These are phyloP conservation scores for Fusarium clavum DNA, from an alignment of 2,329 filamentous ascomycete species.

Conservation along the genomic window DNA sequence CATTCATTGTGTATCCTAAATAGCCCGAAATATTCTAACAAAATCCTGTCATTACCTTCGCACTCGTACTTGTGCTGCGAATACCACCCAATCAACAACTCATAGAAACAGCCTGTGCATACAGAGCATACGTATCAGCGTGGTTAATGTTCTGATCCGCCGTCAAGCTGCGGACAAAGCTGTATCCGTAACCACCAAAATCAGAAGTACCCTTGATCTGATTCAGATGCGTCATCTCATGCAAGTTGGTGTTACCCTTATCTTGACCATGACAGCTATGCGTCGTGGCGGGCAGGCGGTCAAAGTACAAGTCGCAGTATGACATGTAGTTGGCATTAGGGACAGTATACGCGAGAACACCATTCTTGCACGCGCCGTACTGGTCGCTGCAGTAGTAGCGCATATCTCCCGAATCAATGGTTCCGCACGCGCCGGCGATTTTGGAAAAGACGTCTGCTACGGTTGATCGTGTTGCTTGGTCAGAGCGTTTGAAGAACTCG, in stretches of 20 bases:
- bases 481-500: slow-evolving; percentile 73
- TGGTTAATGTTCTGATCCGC: slow-evolving; percentile 67
- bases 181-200: slow-evolving; percentile 66
- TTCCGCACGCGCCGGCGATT: slow-evolving; percentile 68
- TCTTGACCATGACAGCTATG: slow-evolving; percentile 71
- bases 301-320: slow-evolving; percentile 72
- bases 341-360: slow-evolving; percentile 71
- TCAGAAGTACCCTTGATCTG: slow-evolving; percentile 69
- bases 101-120: slow-evolving; percentile 42
- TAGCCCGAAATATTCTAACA: neutral
- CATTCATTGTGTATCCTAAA: neutral
- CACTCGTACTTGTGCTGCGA: neutral
- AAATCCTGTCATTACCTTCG: neutral
- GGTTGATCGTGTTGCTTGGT: slow-evolving; percentile 55
- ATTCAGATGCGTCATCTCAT: slow-evolving; percentile 74
- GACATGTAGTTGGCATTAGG: slow-evolving; percentile 66
- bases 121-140: slow-evolving; percentile 64
- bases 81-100: slow-evolving; percentile 50
- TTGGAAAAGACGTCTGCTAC: slow-evolving; percentile 64
- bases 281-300: slow-evolving; percentile 60
- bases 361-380: slow-evolving; percentile 61
- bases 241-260: slow-evolving; percentile 72
- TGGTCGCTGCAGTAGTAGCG: slow-evolving; percentile 70
- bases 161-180: slow-evolving; percentile 62
- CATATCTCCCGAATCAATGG: slow-evolving; percentile 60